Base-by-base conservation (phyloP, 306 rosid species). In the Clitoria ternatea region DNA sequence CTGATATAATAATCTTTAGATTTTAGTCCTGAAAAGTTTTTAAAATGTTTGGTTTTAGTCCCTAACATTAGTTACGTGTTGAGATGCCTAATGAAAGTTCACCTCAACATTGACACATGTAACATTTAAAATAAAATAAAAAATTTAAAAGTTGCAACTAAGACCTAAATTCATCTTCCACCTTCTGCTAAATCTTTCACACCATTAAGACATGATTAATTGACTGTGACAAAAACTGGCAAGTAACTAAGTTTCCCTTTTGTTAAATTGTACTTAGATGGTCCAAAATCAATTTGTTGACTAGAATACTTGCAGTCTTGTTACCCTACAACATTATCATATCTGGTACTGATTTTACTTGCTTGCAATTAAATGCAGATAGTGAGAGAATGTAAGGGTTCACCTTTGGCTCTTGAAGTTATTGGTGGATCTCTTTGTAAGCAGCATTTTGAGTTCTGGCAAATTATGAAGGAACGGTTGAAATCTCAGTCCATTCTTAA, bases 351-450 rank as follows among this genome's bases (percentile, higher is more conserved):
- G 40, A 53, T 52, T 79, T 72, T 72, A 27, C 18, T 54, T 71
- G 23, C 20, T 37, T 76, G 23, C 15, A 44, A 37, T 78, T 36
- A 65, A 78, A 60, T 76, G 65, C 82, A 89, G 96, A 75, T 85
- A 70, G 85, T 85, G 53, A 69, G 55, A 39, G 77, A 67, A 77
- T 85, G 88, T 23, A 74, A 69, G 71, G 89, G 86, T 27, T 79
- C 73, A 15, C 91, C 92, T 4, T 64, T 87, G 55, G 90, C 86
- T 0, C 82, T 87, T 65, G 66, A 76, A 64, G 70, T 83, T 50
- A 66, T 81, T 7, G 90, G 84, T 2, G 55, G 73, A 64, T 69
- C 80, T 17, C 85, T 90, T 1, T 60, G 85, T 2, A 19, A 74
- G n/a, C 37, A 66, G 68, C 67, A 81, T 48, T 17, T 33, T 30